Evolutionary conservation across 1,284 basidiomycete species (phyloP).

Genomic region (Coniophora puteana): DNA sequence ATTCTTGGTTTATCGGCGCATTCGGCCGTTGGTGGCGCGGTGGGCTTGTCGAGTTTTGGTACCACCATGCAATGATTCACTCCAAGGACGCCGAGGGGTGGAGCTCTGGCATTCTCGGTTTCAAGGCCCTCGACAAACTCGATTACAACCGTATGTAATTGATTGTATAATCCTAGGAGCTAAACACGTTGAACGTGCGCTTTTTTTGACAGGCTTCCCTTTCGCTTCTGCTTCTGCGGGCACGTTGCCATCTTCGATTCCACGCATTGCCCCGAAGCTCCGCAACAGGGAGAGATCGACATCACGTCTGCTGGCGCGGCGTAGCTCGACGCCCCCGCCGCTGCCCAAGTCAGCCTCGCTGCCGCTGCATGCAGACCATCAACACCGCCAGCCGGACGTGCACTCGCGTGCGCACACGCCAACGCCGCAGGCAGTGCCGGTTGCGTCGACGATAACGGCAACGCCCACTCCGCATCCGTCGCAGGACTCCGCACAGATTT

Average conservation of each 20-base stretch:
- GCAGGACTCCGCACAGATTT: conserved; percentile 50
- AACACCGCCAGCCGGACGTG: conserved; percentile 9
- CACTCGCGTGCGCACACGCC: conserved; percentile 25
- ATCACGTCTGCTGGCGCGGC: conserved; percentile 37
- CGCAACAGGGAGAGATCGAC: conserved; percentile 56
- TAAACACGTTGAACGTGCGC: conserved; percentile 2
- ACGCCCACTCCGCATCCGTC: conserved; percentile 19
- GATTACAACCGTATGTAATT: conserved; percentile 62
- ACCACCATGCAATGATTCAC: conserved; percentile 57
- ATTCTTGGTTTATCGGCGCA: conserved; percentile 84
- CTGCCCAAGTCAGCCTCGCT: conserved; percentile 78
- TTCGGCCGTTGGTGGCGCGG: conserved; percentile 89
- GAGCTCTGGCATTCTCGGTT: conserved; percentile 67
- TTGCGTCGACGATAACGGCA: conserved; percentile 22
- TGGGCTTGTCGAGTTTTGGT: conserved; percentile 67
- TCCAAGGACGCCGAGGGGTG: conserved; percentile 70
- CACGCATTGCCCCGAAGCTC: conserved; percentile 48
- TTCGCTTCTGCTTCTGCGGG: conserved; percentile 47
- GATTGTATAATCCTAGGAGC: conserved; percentile 9
- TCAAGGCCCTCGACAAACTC: conserved; percentile 64
- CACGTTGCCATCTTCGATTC: conserved; percentile 33
- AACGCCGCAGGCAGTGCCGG: conserved; percentile 31
- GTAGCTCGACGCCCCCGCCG: conserved; percentile 72
- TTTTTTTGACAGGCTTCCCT: conserved; percentile 40
- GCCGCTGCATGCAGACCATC: conserved; percentile 54